A percentile compares a stretch with the other conserved stretches of the same genome.
Conservation (phyloP, 805 yeast species). For the Hermanozyma aechmeae region DNA sequence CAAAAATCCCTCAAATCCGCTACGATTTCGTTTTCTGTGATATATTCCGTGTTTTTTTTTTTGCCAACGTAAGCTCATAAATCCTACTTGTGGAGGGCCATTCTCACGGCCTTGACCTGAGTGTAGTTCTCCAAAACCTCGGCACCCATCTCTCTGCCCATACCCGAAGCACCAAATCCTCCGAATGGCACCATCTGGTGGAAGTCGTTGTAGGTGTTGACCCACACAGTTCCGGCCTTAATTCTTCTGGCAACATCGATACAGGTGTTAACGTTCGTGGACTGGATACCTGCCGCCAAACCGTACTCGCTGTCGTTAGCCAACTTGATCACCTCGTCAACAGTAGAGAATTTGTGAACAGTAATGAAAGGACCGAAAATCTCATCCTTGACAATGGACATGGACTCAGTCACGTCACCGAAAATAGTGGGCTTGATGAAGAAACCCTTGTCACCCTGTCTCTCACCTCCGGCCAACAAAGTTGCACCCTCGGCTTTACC, state of each 20-base stretch:
- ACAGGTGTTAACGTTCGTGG: conserved; percentile 66
- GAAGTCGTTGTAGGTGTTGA: conserved; percentile 84
- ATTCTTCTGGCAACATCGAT: conserved; percentile 64
- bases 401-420: conserved; percentile 66
- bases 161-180: conserved; percentile 83
- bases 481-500: conserved; percentile 84
- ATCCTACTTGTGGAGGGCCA: conserved; percentile 18
- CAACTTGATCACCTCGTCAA: conserved; percentile 67
- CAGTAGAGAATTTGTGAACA: conserved; percentile 68
- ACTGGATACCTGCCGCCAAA: conserved; percentile 85
- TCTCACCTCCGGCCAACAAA: conserved; percentile 75
- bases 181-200: conserved; percentile 88
- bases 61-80: too few relatives aligned
- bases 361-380: conserved; percentile 93
- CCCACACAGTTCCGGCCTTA: conserved; percentile 86
- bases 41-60: too few relatives aligned
- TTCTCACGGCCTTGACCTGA: conserved; percentile 79
- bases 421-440: conserved; percentile 77
- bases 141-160: conserved; percentile 89
- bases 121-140: conserved; percentile 82
- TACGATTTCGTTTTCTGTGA: too few relatives aligned
- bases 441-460: conserved; percentile 49
- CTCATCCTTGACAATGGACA: conserved; percentile 78
- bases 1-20: too few relatives aligned
- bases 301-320: conserved; percentile 85